Base-by-base conservation (phyloP, 116 monocot species). In the Dioscorea cayenensis region DNA sequence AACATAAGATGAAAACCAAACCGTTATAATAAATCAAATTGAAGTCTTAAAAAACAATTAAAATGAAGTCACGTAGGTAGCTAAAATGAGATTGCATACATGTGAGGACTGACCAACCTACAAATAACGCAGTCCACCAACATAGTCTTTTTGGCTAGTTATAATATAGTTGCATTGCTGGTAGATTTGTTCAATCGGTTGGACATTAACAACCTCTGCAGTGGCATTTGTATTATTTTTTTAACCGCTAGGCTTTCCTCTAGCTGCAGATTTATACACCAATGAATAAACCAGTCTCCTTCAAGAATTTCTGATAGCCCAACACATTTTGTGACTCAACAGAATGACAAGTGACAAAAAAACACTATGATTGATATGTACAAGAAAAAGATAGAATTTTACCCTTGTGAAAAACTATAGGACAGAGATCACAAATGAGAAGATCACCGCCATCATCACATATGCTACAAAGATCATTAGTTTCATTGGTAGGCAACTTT, bases 201-300 rank as follows among this genome's bases (percentile, higher is more conserved):
- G 89, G 50, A 87, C 79, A 75, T 85, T 86, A 23, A 79, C 74
- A 85, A 89, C 77, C 67, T 91, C 84, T 50, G 89, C 91, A 72
- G 88, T 88, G 77, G 88, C 91, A 79, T 88, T 80, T 61, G 94
- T 88, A 81, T 94, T 94, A 28, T 80, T 67, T 78, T 90, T 94
- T 67, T 75, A 62, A 63, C 72, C 78, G n/a, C 82, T 73, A 70
- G 48, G 72, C 20, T 71, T 90, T 71, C 90, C 88, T 79, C 80
- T 84, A 65, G 77, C 78, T 80, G 77, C 63, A 85, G 81, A 80
- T 67, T 79, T 72, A 79, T 60, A 75, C 99, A 99, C 80, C 71
- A 83, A 50, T 78, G 77, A 38, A 94, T 94, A 69, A 73, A 79
- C 88, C 87, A 99, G 60, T 84, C 78, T 18, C 89, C 99, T 22